These are phyloP conservation scores for Hypericum perforatum DNA, from an alignment of 345 rosid species.

Conservation along the genomic window DNA sequence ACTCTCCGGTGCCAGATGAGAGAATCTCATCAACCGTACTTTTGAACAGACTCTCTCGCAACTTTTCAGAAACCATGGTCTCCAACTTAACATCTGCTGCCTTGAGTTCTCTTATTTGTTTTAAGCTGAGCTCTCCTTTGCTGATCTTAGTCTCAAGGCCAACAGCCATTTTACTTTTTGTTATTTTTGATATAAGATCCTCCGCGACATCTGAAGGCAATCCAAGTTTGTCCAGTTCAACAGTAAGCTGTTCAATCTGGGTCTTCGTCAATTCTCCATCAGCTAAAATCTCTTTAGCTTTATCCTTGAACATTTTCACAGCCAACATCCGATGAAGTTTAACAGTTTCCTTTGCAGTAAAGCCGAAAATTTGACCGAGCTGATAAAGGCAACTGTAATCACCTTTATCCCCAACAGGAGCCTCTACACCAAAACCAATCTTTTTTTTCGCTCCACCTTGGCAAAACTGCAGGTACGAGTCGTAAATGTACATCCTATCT, in stretches of 20 bases:
- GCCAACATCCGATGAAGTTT: slow-evolving; percentile 76
- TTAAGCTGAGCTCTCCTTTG: slow-evolving; percentile 69
- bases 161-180: slow-evolving; percentile 77
- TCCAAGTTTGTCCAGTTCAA: slow-evolving; percentile 82
- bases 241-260: slow-evolving; percentile 70
- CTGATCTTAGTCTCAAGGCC: slow-evolving; percentile 81
- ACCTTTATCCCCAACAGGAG: slow-evolving; percentile 67
- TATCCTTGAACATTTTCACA: slow-evolving; percentile 76
- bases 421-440: slow-evolving; percentile 68
- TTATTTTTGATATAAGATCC: slow-evolving; percentile 72
- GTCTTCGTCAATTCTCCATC: slow-evolving; percentile 92
- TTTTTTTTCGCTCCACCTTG: slow-evolving; percentile 66
- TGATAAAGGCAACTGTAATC: slow-evolving; percentile 68
- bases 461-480: slow-evolving; percentile 67
- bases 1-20: slow-evolving; percentile 96
- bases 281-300: slow-evolving; percentile 94
- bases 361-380: slow-evolving; percentile 83
- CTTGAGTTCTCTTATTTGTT: slow-evolving; percentile 89
- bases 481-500: slow-evolving; percentile 77
- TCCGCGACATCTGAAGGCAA: slow-evolving; percentile 75
- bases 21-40: slow-evolving; percentile 82
- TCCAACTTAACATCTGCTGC: slow-evolving; percentile 72
- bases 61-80: slow-evolving; percentile 62
- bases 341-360: slow-evolving; percentile 60
- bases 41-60: slow-evolving; percentile 73